These are phyloP conservation scores for Scenedesmus sp. DNA, from an alignment of 163 green algal genomes.

Conservation along the genomic window DNA sequence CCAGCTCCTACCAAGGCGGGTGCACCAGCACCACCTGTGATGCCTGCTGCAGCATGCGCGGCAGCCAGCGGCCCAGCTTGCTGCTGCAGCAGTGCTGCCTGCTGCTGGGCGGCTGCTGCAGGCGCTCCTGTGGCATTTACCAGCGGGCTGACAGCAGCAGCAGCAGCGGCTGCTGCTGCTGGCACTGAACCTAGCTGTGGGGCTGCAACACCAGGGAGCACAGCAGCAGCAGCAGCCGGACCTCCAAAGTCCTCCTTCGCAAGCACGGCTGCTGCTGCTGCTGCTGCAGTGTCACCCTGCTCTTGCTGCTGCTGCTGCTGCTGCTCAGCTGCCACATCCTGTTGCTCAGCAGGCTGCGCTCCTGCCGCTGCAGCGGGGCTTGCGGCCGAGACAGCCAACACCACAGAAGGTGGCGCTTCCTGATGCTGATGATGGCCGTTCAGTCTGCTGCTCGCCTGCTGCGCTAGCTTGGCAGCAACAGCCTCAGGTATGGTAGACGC, in stretches of 20 bases:
- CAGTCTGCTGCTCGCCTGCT: background rate
- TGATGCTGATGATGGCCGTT: background rate
- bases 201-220: background rate
- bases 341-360: background rate
- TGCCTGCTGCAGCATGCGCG: background rate
- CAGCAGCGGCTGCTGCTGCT: background rate
- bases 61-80: background rate
- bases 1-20: background rate
- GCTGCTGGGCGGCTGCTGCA: background rate
- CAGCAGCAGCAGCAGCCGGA: background rate
- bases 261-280: background rate
- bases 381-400: background rate
- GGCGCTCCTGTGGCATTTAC: too few relatives aligned
- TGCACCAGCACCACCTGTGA: background rate
- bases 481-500: background rate
- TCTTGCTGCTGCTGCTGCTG: background rate
- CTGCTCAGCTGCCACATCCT: background rate
- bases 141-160: too few relatives aligned
- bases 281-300: background rate
- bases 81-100: constrained; percentile 30
- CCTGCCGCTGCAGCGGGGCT: background rate
- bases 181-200: background rate
- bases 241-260: too few relatives aligned
- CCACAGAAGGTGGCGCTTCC: background rate
- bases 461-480: background rate